Conservation (phyloP, 495 filamentous ascomycete species). For the Penicillium waksmanii region DNA sequence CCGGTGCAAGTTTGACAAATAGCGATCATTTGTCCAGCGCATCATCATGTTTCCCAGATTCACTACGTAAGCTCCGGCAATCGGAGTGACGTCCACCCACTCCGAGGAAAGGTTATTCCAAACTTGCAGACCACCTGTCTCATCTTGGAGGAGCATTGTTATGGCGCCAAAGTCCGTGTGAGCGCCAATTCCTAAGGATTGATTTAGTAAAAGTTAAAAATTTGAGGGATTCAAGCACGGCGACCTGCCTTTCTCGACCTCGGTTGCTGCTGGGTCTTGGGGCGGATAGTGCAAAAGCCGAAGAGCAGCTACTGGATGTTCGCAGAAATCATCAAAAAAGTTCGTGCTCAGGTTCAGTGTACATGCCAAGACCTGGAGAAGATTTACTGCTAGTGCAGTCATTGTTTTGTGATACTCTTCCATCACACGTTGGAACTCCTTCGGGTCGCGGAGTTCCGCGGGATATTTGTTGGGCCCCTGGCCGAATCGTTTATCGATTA, state of each 20-base stretch:
- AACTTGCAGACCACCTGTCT: constrained; percentile 47
- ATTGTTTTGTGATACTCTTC: constrained; percentile 31
- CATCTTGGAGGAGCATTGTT: constrained; percentile 49
- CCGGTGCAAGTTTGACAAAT: constrained; percentile 35
- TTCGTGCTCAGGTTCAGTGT: constrained; percentile 41
- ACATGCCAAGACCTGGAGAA: constrained; percentile 41
- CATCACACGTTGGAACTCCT: constrained; percentile 33
- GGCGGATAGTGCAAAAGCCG: constrained; percentile 53
- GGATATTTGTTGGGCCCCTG: constrained; percentile 54
- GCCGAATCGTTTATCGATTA: constrained; percentile 34
- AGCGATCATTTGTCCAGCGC: constrained; percentile 34
- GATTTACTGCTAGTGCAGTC: constrained; percentile 28
- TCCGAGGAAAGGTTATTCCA: constrained; percentile 34
- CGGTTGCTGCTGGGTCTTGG: constrained; percentile 36
- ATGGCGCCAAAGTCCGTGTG: constrained; percentile 57
- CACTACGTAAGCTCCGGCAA: constrained; percentile 46
- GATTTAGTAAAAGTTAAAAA: neutral
- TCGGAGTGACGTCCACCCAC: constrained; percentile 38
- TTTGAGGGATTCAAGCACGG: neutral
- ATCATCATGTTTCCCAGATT: constrained; percentile 53
- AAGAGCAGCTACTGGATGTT: constrained; percentile 38
- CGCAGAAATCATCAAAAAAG: constrained; percentile 43
- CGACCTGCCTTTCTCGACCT: constrained; percentile 20
- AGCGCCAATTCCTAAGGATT: constrained; percentile 43
- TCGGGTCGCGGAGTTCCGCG: constrained; percentile 32